phyloP scores from a whole-genome alignment of 768 basidiomycete species.

The Mycena leptocephala region DNA sequence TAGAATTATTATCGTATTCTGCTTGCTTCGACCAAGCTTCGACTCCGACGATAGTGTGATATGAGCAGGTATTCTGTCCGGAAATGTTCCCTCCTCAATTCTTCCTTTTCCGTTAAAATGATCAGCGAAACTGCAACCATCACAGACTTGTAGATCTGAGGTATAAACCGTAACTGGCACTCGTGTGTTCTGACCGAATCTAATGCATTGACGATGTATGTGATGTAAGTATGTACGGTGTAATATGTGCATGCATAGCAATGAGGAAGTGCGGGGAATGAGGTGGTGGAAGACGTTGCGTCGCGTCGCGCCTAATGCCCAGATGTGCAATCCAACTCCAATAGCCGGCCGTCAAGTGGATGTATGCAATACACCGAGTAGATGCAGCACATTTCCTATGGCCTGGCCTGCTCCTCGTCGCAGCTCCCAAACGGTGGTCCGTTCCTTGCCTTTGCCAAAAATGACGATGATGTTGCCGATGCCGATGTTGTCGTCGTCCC shows the following conservation, averaged over 20 bases:
- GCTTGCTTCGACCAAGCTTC: too few relatives aligned
- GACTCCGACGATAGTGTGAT: too few relatives aligned
- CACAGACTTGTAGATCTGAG: too few relatives aligned
- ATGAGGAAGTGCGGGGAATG: neutral
- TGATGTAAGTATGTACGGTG: constrained; percentile 4
- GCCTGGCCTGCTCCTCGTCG: neutral
- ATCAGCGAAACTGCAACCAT: too few relatives aligned
- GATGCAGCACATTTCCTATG: neutral
- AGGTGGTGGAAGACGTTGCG: neutral
- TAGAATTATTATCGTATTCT: too few relatives aligned
- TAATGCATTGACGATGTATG: constrained; percentile 2
- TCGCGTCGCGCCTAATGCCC: neutral
- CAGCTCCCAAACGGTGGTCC: neutral
- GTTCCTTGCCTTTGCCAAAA: neutral
- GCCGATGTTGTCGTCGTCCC: neutral
- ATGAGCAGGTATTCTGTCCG: too few relatives aligned
- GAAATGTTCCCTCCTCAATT: too few relatives aligned
- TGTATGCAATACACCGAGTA: neutral
- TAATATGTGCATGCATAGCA: neutral
- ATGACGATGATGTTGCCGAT: neutral
- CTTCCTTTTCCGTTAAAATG: too few relatives aligned
- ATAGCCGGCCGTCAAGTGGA: neutral
- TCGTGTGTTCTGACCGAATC: neutral
- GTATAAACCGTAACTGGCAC: too few relatives aligned
- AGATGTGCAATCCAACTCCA: neutral